Evolutionary conservation across 2,329 filamentous ascomycete genomes (phyloP), one percentile per base, ranked within the genome.

Genomic region (Coccinonectria pachysandricola): DNA sequence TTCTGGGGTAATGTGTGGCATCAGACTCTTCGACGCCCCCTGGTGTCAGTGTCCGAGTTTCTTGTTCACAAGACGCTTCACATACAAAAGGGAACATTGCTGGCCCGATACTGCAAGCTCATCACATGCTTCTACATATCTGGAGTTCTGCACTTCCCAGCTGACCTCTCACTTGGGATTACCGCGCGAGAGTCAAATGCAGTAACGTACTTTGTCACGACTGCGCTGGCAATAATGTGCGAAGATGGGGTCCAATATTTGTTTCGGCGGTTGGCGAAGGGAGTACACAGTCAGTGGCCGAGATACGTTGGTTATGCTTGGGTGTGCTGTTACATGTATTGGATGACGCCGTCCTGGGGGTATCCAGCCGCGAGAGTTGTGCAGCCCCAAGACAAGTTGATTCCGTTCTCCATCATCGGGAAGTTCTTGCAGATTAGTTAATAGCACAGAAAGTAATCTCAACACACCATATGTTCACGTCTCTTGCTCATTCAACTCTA

Each of bases 1-100:
- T 41, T 41, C 23, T 41, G 37, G 38, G 38, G 38, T 12, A 38
- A 23, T 5, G 22, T 30, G 5, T 41, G 38, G 37, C 38, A 41
- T 12, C 38, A 41, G 18, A 41, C 37, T 1, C 21, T 41, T 12
- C 35, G 37, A 28, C 37, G 37, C 12, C 30, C 34, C 8, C 30
- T 41, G 4, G 32, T 31, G 6, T 34, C 32, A 6, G 19, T 39
- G 10, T 38, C 37, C 8, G 24, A 35, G 1, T 24, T 39, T 4
- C 3, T 38, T 7, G 12, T 31, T 7, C 37, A 39, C 19, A 7
- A 5, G 6, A 8, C 39, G 2, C 23, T 41, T 15, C 15, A 14
- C 12, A 18, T 41, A 20, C 19, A 20, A 16, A 31, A 24, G 1
- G 30, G 32, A 9, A 22, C 15, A 4, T 15, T 36, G 5, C 3